Evolutionary conservation across 345 rosid genomes (phyloP), one percentile per base, ranked within the genome.

Genomic region (Rhizophora apiculata): DNA sequence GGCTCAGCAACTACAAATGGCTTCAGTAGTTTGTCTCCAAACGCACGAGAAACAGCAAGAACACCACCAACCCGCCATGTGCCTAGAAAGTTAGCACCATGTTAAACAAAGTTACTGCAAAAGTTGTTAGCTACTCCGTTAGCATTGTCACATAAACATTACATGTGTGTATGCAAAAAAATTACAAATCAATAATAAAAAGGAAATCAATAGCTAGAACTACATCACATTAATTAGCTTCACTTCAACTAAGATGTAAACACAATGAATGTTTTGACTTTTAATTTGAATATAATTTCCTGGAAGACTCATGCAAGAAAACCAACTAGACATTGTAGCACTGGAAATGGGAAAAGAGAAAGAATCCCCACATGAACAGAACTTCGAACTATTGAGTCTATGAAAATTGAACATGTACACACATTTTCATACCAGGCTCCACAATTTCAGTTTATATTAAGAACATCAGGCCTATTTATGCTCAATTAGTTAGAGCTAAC

Each of bases 31-130:
- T 77, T 82, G 72, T 85, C 82, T 1, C 91, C 91, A 71, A 87
- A 87, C 70, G 91, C 91, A 63, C 91, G 88, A 67, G 91, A 84
- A 69, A 84, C 85, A 67, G 87, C 85, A 72, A 84, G 87, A 61
- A 84, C 67, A 10, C 87, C 83, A 0, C 83, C 83, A 34, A 84
- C 87, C 3, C 85, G 78, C 85, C 87, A 84, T 0, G 87, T 84
- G 37, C 87, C 87, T 84, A 68, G n/a, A 0, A 32, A 53, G 60
- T 59, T 43, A 21, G 39, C 36, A 65, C 62, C 49, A 66, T 54
- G 57, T 63, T 74, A 62, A 21, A 37, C 6, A 27, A 34, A 52
- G 36, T 8, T 64, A 16, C 29, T n/a, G 37, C 27, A 22, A 24
- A 46, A 68, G 34, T 13, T 60, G 22, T 53, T 8, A 20, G 31